phyloP scores from a whole-genome alignment of 768 basidiomycete species.

The Trametes cubensis region DNA sequence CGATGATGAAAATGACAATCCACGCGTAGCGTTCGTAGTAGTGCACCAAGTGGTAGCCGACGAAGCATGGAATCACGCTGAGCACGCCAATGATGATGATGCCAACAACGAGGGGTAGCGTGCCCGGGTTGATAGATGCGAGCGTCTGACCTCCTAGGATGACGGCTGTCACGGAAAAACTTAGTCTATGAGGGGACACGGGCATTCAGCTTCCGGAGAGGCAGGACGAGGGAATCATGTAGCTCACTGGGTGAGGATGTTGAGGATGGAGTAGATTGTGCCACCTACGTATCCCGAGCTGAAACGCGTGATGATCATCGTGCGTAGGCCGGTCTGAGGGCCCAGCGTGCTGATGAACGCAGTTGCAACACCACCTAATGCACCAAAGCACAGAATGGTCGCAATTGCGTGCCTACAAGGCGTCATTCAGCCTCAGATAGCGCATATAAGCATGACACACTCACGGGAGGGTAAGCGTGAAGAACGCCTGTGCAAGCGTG shows the following conservation, averaged over 20 bases:
- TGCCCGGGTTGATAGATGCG: slow-evolving; percentile 46
- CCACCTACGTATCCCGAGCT: slow-evolving; percentile 53
- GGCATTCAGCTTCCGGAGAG: not conserved
- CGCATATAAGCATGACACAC: slow-evolving; percentile 19
- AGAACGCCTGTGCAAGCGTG: slow-evolving; percentile 49
- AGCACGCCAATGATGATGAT: slow-evolving; percentile 50
- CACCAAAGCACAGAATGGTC: slow-evolving; percentile 48
- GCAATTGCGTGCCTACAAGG: slow-evolving; percentile 45
- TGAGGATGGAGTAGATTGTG: slow-evolving; percentile 52
- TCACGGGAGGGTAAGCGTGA: slow-evolving; percentile 49
- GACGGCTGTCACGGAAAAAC: slow-evolving; percentile 51
- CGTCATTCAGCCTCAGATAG: not conserved
- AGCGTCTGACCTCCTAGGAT: slow-evolving; percentile 58
- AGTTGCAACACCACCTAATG: slow-evolving; percentile 44
- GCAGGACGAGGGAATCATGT: not conserved
- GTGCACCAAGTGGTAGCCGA: slow-evolving; percentile 51
- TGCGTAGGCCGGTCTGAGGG: slow-evolving; percentile 54
- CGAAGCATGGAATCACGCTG: slow-evolving; percentile 48
- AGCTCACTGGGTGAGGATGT: slow-evolving; percentile 48
- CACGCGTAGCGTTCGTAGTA: slow-evolving; percentile 59
- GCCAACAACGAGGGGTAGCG: slow-evolving; percentile 50
- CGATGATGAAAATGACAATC: slow-evolving; percentile 49
- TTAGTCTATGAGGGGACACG: slow-evolving; percentile 37
- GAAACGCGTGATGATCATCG: slow-evolving; percentile 55
- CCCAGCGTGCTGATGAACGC: slow-evolving; percentile 59